Conservation (phyloP, 1,284 basidiomycete genomes). For the Thecaphora thlaspeos region DNA sequence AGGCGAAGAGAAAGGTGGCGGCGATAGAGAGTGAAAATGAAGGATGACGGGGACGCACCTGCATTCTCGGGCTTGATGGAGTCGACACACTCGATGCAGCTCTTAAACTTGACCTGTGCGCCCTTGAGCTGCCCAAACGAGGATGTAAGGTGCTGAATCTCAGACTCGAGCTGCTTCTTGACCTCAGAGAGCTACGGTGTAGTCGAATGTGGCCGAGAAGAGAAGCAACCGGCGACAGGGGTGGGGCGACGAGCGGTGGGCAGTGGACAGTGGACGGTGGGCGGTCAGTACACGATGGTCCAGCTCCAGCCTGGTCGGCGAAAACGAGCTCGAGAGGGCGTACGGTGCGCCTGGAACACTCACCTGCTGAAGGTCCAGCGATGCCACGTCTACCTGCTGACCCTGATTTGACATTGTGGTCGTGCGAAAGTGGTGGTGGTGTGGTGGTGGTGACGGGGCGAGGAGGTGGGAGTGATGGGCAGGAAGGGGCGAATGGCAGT, state of each 20-base stretch:
- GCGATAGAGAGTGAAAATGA: too few relatives aligned
- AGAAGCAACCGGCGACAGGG: neutral
- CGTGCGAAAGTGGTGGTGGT: too few relatives aligned
- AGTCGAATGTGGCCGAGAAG: too few relatives aligned
- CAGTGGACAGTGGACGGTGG: neutral
- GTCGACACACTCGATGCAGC: slow-evolving; percentile 79
- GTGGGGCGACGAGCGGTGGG: neutral
- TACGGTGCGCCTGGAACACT: neutral
- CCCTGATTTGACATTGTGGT: slow-evolving; percentile 4
- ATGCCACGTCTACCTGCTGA: slow-evolving; percentile 44
- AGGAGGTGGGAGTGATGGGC: too few relatives aligned
- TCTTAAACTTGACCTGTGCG: slow-evolving; percentile 87
- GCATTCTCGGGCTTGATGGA: slow-evolving; percentile 70
- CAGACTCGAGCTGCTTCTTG: slow-evolving; percentile 64
- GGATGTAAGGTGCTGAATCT: slow-evolving; percentile 84
- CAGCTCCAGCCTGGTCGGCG: too few relatives aligned
- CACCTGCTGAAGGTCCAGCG: slow-evolving; percentile 42
- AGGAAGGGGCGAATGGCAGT: too few relatives aligned
- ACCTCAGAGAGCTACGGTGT: slow-evolving; percentile 53
- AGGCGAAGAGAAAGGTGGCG: neutral
- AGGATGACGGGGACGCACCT: slow-evolving; percentile 61
- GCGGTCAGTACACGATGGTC: too few relatives aligned
- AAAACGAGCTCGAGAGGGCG: too few relatives aligned
- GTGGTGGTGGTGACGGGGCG: too few relatives aligned
- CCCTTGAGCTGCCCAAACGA: slow-evolving; percentile 90